Evolutionary conservation across 2,329 filamentous ascomycete genomes (phyloP).

Genomic region (Penicillium rolfsii): DNA sequence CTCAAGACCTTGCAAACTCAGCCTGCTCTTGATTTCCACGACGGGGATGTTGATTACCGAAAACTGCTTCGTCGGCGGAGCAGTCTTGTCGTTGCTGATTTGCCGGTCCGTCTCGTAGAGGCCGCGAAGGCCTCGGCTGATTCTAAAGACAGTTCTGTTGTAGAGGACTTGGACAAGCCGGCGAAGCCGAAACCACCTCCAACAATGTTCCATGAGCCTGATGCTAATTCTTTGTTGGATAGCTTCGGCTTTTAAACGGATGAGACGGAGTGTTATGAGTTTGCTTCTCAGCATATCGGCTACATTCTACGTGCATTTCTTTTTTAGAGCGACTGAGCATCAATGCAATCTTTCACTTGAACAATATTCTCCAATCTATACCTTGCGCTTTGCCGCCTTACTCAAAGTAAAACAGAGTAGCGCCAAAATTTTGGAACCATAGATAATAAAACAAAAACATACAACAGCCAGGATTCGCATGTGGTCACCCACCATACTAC

Average conservation of each 20-base stretch:
- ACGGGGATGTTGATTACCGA: conserved; percentile 60
- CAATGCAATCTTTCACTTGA: neutral
- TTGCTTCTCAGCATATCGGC: conserved; percentile 8
- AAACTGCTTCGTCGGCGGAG: conserved; percentile 71
- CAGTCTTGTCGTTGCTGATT: conserved; percentile 78
- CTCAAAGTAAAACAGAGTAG: too few relatives aligned
- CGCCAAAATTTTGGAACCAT: too few relatives aligned
- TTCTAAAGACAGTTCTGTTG: conserved; percentile 14
- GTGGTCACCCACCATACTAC: too few relatives aligned
- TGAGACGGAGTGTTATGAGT: conserved; percentile 2
- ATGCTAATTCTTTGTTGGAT: conserved; percentile 83
- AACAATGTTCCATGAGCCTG: conserved; percentile 89
- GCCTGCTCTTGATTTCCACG: conserved; percentile 29
- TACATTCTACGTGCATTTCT: conserved; percentile 12
- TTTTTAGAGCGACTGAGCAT: conserved; percentile 4
- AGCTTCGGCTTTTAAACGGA: conserved; percentile 81
- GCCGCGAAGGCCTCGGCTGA: conserved; percentile 44
- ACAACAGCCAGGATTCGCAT: too few relatives aligned
- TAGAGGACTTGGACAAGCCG: conserved; percentile 36
- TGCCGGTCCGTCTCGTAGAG: conserved; percentile 49
- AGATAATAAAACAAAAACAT: too few relatives aligned
- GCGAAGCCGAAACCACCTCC: conserved; percentile 62
- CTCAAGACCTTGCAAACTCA: conserved; percentile 44
- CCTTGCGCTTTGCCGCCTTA: neutral
- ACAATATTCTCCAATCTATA: neutral